Base-by-base conservation (phyloP, 495 filamentous ascomycete genomes). In the Astrothelium macrocarpum region DNA sequence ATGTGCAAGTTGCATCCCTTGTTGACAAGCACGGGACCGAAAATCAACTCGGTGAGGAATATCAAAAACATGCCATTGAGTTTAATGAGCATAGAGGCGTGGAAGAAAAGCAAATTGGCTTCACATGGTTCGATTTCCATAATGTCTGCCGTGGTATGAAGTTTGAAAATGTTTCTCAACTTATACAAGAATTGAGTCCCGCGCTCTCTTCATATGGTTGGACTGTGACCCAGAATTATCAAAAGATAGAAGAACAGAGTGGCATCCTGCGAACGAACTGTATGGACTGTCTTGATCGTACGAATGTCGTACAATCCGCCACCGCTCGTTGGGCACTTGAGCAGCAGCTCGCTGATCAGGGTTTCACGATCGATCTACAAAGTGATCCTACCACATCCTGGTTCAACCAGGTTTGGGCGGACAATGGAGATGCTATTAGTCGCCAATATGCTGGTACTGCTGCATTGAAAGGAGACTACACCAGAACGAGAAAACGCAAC, bases 71-170 rank as follows among this genome's bases (percentile, higher is more conserved):
- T 60, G 80, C 84, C 0, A 71, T 82, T 25, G 71, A 73, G 18
- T 74, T 94, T 42, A 91, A 91, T 64, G 75, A 85, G n/a, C 77
- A 82, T 32, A 76, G 78, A 2, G 79, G 80, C 0, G 77, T 82
- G 32, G 79, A 83, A 58, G 81, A 76, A 26, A 72, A 76, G 1
- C 65, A 77, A 39, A 73, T 94, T 32, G 80, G 76, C 0, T 91
- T 94, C 68, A 90, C 92, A 72, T 97, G 94, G 94, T 97, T 97
- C 64, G 94, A 97, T 68, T 97, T 97, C 71, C 93, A 97, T 70
- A 79, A 81, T 23, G 85, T 87, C 29, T 97, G 93, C 70, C 86
- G 90, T 2, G 93, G 93, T 0, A 97, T 97, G 94, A 93, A 90
- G 64, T 97, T 97, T 70, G 91, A 97, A 72, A 96, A 96, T 59